phyloP scores from a whole-genome alignment of 306 rosid species.

The Prosopis cineraria region DNA sequence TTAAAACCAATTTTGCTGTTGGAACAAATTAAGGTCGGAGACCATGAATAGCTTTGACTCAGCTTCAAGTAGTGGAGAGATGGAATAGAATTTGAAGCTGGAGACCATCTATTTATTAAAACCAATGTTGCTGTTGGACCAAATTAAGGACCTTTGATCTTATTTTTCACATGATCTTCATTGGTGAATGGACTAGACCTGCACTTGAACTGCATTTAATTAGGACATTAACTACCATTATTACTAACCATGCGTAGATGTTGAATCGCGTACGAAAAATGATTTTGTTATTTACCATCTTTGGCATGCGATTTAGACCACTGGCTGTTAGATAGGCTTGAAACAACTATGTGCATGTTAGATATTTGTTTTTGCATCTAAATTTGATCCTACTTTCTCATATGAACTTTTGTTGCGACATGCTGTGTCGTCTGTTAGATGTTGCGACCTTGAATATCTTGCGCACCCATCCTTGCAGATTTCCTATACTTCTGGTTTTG shows the following conservation, averaged over 20 bases:
- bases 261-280: neutral
- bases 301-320: slow-evolving; percentile 13
- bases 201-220: slow-evolving; percentile 11
- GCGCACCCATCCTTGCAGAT: neutral
- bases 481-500: neutral
- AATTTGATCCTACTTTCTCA: neutral
- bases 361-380: slow-evolving; percentile 8
- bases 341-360: neutral
- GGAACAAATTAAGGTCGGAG: slow-evolving; percentile 23
- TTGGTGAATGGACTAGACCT: slow-evolving; percentile 9
- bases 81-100: slow-evolving; percentile 23
- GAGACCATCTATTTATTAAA: neutral
- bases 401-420: neutral
- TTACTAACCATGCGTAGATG: slow-evolving; percentile 10
- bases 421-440: slow-evolving; percentile 1
- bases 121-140: slow-evolving; percentile 5
- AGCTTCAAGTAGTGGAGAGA: slow-evolving; percentile 29
- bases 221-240: neutral
- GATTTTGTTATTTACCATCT: neutral
- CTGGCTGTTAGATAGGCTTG: neutral
- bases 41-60: slow-evolving; percentile 36
- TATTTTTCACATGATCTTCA: neutral
- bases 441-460: neutral
- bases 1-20: slow-evolving; percentile 2
- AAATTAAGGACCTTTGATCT: slow-evolving; percentile 15